Evolutionary conservation across 2,329 filamentous ascomycete genomes (phyloP).

Genomic region (Fusarium sp.): DNA sequence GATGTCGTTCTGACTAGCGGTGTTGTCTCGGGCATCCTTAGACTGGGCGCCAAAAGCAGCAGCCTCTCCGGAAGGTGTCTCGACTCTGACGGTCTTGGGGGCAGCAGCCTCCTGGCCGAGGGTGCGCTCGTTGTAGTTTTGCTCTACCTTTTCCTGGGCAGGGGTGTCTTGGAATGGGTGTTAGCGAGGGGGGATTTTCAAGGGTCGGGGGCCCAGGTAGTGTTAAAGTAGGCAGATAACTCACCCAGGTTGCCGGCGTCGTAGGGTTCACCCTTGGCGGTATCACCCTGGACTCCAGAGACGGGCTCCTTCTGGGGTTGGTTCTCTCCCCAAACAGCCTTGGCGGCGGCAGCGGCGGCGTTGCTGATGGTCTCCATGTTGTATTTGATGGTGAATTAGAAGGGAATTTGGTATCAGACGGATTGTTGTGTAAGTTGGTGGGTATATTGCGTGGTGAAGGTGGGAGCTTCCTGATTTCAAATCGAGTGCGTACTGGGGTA

Average conservation of each 20-base stretch:
- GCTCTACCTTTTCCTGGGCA: constrained; percentile 34
- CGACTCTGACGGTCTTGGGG: constrained; percentile 6
- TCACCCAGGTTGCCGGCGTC: constrained; percentile 81
- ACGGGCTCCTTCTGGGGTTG: constrained; percentile 71
- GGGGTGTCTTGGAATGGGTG: constrained; percentile 22
- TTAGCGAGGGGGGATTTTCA: too few species aligned
- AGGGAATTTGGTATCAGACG: background rate
- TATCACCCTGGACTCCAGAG: constrained; percentile 76
- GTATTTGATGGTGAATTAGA: constrained; percentile 7
- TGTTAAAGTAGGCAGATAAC: background rate
- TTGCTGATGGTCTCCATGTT: constrained; percentile 75
- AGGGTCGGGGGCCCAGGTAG: background rate
- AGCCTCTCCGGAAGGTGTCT: background rate
- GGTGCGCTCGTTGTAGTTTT: constrained; percentile 24
- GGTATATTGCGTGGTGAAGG: constrained; percentile 21
- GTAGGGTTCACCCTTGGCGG: constrained; percentile 77
- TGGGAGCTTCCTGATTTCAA: background rate
- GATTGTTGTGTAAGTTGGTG: constrained; percentile 2
- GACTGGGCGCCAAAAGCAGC: constrained; percentile 7
- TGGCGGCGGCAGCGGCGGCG: constrained; percentile 58
- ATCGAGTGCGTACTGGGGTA: constrained; percentile 13
- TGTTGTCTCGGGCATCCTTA: constrained; percentile 33
- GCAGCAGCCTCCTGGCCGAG: constrained; percentile 14
- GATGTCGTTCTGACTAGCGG: constrained; percentile 54
- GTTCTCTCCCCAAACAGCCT: constrained; percentile 59